phyloP scores from a whole-genome alignment of 306 rosid genomes.

The Vigna reflexopilosa region DNA sequence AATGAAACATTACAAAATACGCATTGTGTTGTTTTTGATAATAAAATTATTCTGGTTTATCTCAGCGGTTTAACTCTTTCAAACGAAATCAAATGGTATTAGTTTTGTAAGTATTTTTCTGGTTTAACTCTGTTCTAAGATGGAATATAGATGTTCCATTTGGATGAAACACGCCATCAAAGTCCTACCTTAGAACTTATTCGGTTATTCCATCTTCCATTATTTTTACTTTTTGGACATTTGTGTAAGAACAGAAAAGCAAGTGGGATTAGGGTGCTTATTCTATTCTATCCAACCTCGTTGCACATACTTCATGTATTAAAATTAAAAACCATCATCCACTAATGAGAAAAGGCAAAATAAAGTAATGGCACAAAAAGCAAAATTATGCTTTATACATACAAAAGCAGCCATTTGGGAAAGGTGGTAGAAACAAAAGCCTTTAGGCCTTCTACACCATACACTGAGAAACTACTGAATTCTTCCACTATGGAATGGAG shows the following conservation, averaged over 20 bases:
- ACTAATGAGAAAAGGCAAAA: slow-evolving; percentile 34
- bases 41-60: neutral
- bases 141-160: neutral
- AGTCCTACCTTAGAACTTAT: neutral
- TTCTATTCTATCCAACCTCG: slow-evolving; percentile 22
- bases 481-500: slow-evolving; percentile 35
- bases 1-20: neutral
- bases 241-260: neutral
- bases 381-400: slow-evolving; percentile 53
- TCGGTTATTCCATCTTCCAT: slow-evolving; percentile 28
- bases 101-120: neutral
- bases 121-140: neutral
- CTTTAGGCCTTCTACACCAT: slow-evolving; percentile 40
- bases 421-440: slow-evolving; percentile 38
- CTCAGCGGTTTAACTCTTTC: neutral
- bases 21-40: neutral
- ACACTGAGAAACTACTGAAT: neutral
- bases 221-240: slow-evolving; percentile 13
- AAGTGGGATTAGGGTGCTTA: slow-evolving; percentile 32
- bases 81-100: neutral
- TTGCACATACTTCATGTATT: slow-evolving; percentile 20
- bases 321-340: slow-evolving; percentile 37
- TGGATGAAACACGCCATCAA: neutral
- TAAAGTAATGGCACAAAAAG: slow-evolving; percentile 42
- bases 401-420: slow-evolving; percentile 38